Evolutionary conservation across 352 stramenopile genomes (phyloP), one percentile per base, ranked within the genome.

Genomic region (Saprolegnia parasitica): DNA sequence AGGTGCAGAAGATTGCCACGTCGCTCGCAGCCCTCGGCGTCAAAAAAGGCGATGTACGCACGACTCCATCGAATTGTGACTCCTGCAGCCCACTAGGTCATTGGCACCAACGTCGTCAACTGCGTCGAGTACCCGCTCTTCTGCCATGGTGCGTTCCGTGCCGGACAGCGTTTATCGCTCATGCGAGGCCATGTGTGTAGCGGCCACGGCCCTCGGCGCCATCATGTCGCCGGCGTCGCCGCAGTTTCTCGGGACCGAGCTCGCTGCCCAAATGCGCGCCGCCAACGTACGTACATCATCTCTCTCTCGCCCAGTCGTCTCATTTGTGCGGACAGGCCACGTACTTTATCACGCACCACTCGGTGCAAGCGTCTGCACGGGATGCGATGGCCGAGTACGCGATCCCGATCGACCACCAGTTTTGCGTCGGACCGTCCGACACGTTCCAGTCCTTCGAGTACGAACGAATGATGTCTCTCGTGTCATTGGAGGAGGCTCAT

Each of bases 211-310:
- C 18, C 65, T 90, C 0, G 83, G 83, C 0, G 80, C 73, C 0
- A 74, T 88, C 5, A 84, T 79, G 73, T 88, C 81, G 21, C 78
- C 80, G 20, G 74, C 80, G 39, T 89, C 83, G 54, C 81, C 79
- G 0, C 79, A 87, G 78, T 87, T 85, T 42, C 65, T 75, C 2
- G 65, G 71, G 1, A 24, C 73, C 2, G 79, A 83, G 29, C 66
- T 85, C 4, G 66, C 64, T 13, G 60, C 73, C 26, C 81, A 88
- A 64, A 63, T 84, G 9, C 26, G 73, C 10, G 49, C 61, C n/a
- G 74, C 74, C 4, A 75, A 85, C 49, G 76, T 80, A 75, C 16
- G 23, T 16, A n/a, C 35, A n/a, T n/a, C n/a, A n/a, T n/a, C n/a
- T n/a, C n/a, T n/a, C n/a, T n/a, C 42, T n/a, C 11, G 18, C 11